phyloP scores from a whole-genome alignment of 108 stramenopile genomes.

The Fragilaria radians region DNA sequence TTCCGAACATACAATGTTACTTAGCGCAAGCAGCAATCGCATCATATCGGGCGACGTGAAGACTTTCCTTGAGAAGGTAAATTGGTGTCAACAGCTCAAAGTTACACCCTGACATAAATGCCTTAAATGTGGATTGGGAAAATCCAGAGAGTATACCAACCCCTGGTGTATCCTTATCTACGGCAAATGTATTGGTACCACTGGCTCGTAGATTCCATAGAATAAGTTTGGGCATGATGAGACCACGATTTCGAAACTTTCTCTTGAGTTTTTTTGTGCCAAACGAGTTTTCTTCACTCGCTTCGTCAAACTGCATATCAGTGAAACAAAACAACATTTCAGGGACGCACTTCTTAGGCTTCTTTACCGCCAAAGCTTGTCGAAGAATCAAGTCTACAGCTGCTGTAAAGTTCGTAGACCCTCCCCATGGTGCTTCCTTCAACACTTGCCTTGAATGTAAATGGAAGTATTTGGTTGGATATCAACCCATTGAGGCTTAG shows the following conservation, averaged over 20 bases:
- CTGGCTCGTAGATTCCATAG: conserved; percentile 42
- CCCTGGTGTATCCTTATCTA: conserved; percentile 18
- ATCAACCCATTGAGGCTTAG: conserved; percentile 24
- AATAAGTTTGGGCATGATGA: conserved; percentile 22
- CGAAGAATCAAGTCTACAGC: conserved; percentile 32
- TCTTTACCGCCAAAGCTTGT: conserved; percentile 4
- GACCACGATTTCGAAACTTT: no score
- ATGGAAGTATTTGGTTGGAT: conserved; percentile 8
- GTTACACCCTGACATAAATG: no score
- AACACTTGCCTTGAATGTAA: conserved; percentile 21
- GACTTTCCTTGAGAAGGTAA: no score
- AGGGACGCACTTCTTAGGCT: conserved; percentile 27
- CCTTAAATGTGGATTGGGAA: conserved; percentile 34
- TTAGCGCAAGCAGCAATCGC: no score
- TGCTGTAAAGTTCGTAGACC: conserved; percentile 30
- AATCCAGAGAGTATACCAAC: conserved; percentile 33
- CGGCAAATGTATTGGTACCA: conserved; percentile 25
- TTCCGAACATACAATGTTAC: no score
- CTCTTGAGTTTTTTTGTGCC: no score
- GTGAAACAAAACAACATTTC: conserved; percentile 31
- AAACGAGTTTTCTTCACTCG: no score
- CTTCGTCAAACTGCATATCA: conserved; percentile 49
- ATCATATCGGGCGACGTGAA: no score
- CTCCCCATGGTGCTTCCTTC: conserved; percentile 34
- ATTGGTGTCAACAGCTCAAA: no score